Base-by-base conservation (phyloP, 495 filamentous ascomycete species). In the Lasiosphaeriaceae sp. region DNA sequence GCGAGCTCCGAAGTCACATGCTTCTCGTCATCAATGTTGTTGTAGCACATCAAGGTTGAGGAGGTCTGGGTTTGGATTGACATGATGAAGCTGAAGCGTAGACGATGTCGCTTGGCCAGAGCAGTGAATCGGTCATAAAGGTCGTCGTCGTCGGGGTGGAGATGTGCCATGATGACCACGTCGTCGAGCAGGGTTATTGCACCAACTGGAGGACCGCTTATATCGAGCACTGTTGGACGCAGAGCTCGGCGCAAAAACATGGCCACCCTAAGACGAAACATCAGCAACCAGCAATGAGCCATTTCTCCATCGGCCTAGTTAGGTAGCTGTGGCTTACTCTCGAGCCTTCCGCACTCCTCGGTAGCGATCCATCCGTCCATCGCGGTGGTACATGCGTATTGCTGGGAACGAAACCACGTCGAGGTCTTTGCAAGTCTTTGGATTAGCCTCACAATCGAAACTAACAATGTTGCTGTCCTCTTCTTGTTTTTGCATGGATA, bases 331-430 rank as follows among this genome's bases (percentile, higher is more conserved):
- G n/a, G n/a, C n/a, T 47, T 53, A 71, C 69, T 49, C 35, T 34
- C 51, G 19, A 11, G 63, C 65, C 31, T 62, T 68, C 2, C 61
- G 34, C n/a, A 56, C 23, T 0, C 70, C 70, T 26, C 58, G 52
- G 48, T 71, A 70, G n/a, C 64, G 47, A 16, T 61, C 55, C 17
- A 68, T 23, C 14, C 62, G 48, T 0, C 64, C 63, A n/a, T 61
- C 57, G n/a, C 66, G 60, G 11, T 64, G 59, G 46, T 74, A 75
- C 6, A 77, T 39, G 12, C 67, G 59, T 31, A 75, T 66, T 12
- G 71, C 54, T 6, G 74, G 74, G 54, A 70, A 70, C 0, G 71
- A 68, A 2, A 68, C 47, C 21, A 66, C 66, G 43, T 68, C 60
- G 37, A 72, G 59, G 45, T 60, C 46, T 34, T 67, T 66, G 31